Percentiles rank a stretch among this genome's conserved stretches.
Evolutionary conservation across 2,329 filamentous ascomycete genomes (phyloP).

Genomic region (Fusarium haematococcum): DNA sequence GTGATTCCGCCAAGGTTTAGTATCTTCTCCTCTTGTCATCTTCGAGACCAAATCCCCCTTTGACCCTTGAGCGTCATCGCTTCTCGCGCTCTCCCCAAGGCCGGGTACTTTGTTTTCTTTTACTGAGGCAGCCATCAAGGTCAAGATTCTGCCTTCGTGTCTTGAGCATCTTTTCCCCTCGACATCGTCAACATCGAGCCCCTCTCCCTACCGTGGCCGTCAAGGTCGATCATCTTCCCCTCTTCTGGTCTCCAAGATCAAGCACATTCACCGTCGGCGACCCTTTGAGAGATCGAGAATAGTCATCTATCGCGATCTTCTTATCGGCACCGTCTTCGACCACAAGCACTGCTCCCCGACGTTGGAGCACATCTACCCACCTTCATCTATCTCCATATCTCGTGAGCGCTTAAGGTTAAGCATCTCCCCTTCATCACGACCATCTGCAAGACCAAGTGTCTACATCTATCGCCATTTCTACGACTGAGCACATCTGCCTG

Average conservation of each 20-base stretch:
- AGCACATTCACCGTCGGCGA: not conserved
- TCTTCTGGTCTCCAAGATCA: not conserved
- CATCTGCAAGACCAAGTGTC: not conserved
- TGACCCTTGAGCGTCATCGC: not conserved
- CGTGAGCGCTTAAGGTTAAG: not conserved
- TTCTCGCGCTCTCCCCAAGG: not conserved
- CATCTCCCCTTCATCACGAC: not conserved
- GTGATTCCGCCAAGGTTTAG: not conserved
- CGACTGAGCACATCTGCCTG: not conserved
- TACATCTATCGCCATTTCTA: not conserved
- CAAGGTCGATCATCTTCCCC: not conserved
- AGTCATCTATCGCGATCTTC: not conserved
- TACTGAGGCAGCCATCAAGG: not conserved
- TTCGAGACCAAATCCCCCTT: not conserved
- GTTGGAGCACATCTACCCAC: not conserved
- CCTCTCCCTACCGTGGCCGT: not conserved
- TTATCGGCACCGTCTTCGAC: not conserved
- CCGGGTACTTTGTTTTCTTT: not conserved
- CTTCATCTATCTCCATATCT: not conserved
- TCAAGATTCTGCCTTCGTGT: not conserved
- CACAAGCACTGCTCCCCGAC: not conserved
- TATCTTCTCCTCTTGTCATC: not conserved
- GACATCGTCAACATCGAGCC: not conserved
- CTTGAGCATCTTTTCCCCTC: not conserved
- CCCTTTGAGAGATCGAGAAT: not conserved